Base-by-base conservation (phyloP, 352 stramenopile species). In the Globisporangium viniferum region DNA sequence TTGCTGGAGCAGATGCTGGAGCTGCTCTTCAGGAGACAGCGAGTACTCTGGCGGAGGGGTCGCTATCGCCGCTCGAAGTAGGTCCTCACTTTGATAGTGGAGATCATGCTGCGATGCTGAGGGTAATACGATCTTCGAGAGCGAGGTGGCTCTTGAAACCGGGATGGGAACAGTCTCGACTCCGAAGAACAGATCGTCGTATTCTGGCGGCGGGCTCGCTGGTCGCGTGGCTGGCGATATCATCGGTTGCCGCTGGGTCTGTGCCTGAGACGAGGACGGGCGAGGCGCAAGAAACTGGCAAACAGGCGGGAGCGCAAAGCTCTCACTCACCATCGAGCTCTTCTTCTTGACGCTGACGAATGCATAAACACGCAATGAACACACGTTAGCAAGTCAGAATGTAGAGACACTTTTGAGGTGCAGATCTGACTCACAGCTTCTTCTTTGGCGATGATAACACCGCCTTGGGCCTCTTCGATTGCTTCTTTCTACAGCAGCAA, bases 181-280 rank as follows among this genome's bases (percentile, higher is more conserved):
- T 1, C 80, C 83, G 46, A 91, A 91, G 53, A 91, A 90, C 5
- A 91, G 62, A 36, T 90, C 83, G 51, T 88, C 69, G 58, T 90
- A 90, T 0, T 75, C 70, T 59, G 83, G 81, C 10, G 83, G 81
- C 9, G 73, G 83, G 0, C 79, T 81, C 10, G 72, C 46, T 0
- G 81, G 77, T 58, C 79, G 75, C 3, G 54, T 61, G 27, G 67
- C 65, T 0, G 64, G 2, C 7, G 22, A 49, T 49, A 3, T 15
- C 15, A 10, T 41, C 6, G 20, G 6, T 49, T 44, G 63, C 60
- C 20, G 20, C 22, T 35, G n/a, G 15, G 14, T 59, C 8, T 36
- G 39, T 12, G 18, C 44, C 41, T 75, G 66, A n/a, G 73, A 72
- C 22, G 61, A 73, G 6, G 65, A 54, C 1, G 56, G 39, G 10